Percentiles rank a stretch among this genome's conserved stretches.
phyloP scores from a whole-genome alignment of 768 basidiomycete genomes.

The Hypsizygus marmoreus region DNA sequence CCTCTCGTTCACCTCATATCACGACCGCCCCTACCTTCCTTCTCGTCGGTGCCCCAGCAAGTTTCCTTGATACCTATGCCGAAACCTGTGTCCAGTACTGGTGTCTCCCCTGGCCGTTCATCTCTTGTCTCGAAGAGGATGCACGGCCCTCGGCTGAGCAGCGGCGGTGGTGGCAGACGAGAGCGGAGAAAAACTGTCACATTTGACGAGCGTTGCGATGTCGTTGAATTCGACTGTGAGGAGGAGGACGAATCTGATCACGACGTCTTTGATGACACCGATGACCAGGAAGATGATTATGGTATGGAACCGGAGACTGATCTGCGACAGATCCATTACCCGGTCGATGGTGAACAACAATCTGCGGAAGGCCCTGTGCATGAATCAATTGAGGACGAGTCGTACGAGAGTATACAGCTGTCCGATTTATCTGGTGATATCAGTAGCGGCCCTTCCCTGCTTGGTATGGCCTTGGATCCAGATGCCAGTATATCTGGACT shows the following conservation, averaged over 20 bases:
- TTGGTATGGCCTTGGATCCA: conserved; percentile 37
- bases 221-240: conserved; percentile 75
- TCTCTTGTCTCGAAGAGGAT: conserved; percentile 72
- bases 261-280: conserved; percentile 27
- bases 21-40: conserved; percentile 9
- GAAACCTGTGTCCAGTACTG: conserved; percentile 25
- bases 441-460: conserved; percentile 30
- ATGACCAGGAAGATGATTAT: conserved; percentile 29
- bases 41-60: conserved; percentile 9
- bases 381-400: conserved; percentile 31
- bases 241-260: conserved; percentile 40
- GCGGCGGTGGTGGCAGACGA: conserved; percentile 39
- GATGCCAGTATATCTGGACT: conserved; percentile 70
- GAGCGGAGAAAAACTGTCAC: conserved; percentile 77
- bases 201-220: conserved; percentile 79
- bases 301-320: conserved; percentile 28
- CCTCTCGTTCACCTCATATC: conserved; percentile 22
- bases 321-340: conserved; percentile 48
- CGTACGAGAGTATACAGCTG: conserved; percentile 47
- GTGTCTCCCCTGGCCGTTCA: conserved; percentile 60
- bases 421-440: conserved; percentile 40
- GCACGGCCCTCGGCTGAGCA: conserved; percentile 72
- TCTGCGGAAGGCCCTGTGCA: conserved; percentile 25
- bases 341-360: conserved; percentile 32
- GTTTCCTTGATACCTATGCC: conserved; percentile 25